Percentiles rank a stretch among this genome's conserved stretches.
Evolutionary conservation across 331 rosid genomes (phyloP).

Genomic region (Spiraea crenata): DNA sequence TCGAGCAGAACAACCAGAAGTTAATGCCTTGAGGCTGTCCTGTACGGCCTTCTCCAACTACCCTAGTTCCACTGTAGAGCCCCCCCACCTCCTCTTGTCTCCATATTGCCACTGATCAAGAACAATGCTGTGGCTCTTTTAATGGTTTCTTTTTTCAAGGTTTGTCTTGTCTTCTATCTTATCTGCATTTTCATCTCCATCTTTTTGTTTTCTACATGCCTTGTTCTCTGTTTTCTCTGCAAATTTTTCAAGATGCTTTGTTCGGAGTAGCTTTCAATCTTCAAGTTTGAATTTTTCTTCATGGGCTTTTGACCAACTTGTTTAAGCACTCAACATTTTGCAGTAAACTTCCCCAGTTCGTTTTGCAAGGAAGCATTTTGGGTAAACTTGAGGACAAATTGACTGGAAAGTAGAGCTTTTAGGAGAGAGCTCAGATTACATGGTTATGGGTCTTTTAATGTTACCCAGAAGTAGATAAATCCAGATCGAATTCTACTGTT

Average conservation of each 20-base stretch:
- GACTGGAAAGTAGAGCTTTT: not conserved
- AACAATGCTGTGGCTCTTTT: not conserved
- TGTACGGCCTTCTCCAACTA: not conserved
- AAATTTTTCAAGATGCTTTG: constrained; percentile 1
- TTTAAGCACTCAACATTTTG: not conserved
- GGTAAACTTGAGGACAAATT: not conserved
- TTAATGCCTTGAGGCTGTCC: not conserved
- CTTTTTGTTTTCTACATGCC: not conserved
- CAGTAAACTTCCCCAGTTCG: not conserved
- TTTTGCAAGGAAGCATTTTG: constrained; percentile 8
- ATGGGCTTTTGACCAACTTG: constrained; percentile 13
- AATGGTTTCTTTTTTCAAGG: constrained; percentile 16
- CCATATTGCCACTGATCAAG: not conserved
- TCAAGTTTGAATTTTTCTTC: not conserved
- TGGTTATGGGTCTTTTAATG: constrained; percentile 1
- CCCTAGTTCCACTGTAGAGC: not conserved
- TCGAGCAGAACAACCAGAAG: not conserved
- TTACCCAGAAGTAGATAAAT: constrained; percentile 2
- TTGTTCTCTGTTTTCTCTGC: constrained; percentile 22
- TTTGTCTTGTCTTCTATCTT: constrained; percentile 12
- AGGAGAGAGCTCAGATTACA: not conserved
- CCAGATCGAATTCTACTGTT: constrained; percentile 13
- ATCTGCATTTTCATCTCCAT: constrained; percentile 15
- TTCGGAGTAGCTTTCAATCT: constrained; percentile 6
- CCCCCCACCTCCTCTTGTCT: not conserved